Evolutionary conservation across 2,329 filamentous ascomycete genomes (phyloP), one percentile per base, ranked within the genome.

Genomic region (Ascochyta lentis): DNA sequence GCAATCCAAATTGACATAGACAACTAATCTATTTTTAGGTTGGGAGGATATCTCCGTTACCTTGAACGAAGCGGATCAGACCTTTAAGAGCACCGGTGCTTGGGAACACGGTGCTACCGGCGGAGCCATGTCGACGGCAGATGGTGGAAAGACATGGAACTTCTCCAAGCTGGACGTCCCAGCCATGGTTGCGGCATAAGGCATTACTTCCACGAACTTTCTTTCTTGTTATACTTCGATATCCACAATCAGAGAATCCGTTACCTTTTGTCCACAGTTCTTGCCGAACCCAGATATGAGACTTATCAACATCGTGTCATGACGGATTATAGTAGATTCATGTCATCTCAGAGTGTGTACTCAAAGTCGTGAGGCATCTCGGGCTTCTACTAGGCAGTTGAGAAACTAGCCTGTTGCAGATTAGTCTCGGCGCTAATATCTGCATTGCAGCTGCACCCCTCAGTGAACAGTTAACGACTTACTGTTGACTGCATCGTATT

Each of bases 71-170:
- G 54, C 58, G 6, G 59, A 66, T 40, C 43, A 44, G 31, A 58
- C 49, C 26, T 66, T 66, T 42, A 34, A 43, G 8, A 55, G 63
- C 31, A 47, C 15, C 27, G 61, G 60, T 29, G 35, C 38, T 37
- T 66, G 64, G 61, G 44, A 57, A 22, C 55, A 63, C 22, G 42
- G 34, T 12, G 61, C 61, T 6, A 61, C 56, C 4, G 64, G 58
- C 19, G 64, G 62, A 19, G 49, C 44, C 4, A 63, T 63, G 63
- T 58, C 59, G 5, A 66, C 59, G n/a, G n/a, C 54, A 2, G 59
- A 66, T 26, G 53, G 44, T 37, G 61, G 63, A n/a, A 61, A 63
- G 47, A 66, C 61, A 1, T 64, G 63, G 60, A 61, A 51, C 10
- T 59, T 63, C 19, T 52, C 43, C 34, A 64, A 56, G 33, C 37